A percentile compares a stretch with the other conserved stretches of the same genome.
Conservation (phyloP, 148 eudicot species). For the Drosera capensis region DNA sequence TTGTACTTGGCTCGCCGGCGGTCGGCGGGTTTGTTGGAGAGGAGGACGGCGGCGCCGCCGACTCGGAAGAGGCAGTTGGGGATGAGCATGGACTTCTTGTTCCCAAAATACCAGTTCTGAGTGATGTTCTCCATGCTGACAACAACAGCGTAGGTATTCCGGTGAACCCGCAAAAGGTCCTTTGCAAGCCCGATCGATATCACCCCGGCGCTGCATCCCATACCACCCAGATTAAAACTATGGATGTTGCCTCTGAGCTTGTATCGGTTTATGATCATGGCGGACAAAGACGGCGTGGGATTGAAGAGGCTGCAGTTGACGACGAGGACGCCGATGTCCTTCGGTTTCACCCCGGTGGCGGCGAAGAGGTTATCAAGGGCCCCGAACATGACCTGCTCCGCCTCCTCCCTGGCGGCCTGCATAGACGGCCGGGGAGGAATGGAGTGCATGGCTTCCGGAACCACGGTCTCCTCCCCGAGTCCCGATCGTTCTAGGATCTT, state of each 20-base stretch:
- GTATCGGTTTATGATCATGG: conserved; percentile 6
- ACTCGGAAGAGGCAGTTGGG: conserved; percentile 7
- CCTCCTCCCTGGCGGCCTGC: conserved; percentile 1
- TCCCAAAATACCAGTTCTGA: conserved; percentile 4
- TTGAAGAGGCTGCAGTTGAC: conserved; percentile 5
- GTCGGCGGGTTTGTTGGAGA: not conserved
- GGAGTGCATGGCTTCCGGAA: not conserved
- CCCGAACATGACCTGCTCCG: conserved; percentile 6
- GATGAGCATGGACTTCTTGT: conserved; percentile 1
- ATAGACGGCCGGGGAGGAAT: conserved; percentile 1
- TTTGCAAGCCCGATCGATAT: conserved; percentile 5
- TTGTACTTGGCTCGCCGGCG: conserved; percentile 6
- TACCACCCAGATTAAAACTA: conserved; percentile 5
- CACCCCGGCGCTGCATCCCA: conserved; percentile 6
- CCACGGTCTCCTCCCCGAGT: conserved; percentile 1
- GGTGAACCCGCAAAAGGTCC: conserved; percentile 5
- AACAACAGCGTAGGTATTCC: conserved; percentile 6
- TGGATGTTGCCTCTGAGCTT: conserved; percentile 2
- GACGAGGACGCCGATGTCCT: not conserved
- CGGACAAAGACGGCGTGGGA: conserved; percentile 6
- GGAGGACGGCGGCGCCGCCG: conserved; percentile 4
- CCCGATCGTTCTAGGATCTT: conserved; percentile 1
- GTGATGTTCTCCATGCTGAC: conserved; percentile 7
- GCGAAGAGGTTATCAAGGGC: conserved; percentile 2
- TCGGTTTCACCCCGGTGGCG: not conserved